These are phyloP conservation scores for Viola pubescens DNA, from an alignment of 441 rosid genomes.

Conservation along the genomic window DNA sequence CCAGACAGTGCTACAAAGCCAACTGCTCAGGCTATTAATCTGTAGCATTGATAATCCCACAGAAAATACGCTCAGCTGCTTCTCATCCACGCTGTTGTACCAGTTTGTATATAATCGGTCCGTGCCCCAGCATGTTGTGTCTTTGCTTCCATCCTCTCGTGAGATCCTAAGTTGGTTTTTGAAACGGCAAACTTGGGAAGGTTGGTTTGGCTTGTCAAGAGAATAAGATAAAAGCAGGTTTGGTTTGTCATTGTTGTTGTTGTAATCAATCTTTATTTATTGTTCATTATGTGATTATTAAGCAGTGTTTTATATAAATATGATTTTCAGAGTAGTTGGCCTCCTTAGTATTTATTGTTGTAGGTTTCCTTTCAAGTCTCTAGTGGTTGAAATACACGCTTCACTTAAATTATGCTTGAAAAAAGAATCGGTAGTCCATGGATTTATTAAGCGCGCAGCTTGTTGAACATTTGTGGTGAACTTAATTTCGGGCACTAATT, in stretches of 20 bases:
- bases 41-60: slow-evolving; percentile 14
- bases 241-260: slow-evolving; percentile 2
- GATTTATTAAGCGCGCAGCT: too few relatives aligned
- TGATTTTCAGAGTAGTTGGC: slow-evolving; percentile 11
- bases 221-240: slow-evolving; percentile 22
- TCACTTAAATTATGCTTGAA: neutral
- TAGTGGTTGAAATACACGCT: neutral
- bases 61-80: slow-evolving; percentile 5
- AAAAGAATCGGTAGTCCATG: neutral
- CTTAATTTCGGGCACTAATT: too few relatives aligned
- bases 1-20: slow-evolving; percentile 34
- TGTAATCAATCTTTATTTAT: slow-evolving; percentile 14
- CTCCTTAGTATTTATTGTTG: neutral
- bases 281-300: slow-evolving; percentile 15
- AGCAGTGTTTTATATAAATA: slow-evolving; percentile 15
- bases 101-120: slow-evolving; percentile 22
- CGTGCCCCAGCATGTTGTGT: neutral
- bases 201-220: slow-evolving; percentile 10
- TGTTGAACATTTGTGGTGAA: too few relatives aligned
- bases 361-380: slow-evolving; percentile 2
- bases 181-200: slow-evolving; percentile 8
- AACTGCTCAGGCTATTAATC: slow-evolving; percentile 29
- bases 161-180: slow-evolving; percentile 2
- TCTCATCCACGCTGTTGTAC: neutral
- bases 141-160: slow-evolving; percentile 1